Evolutionary conservation across 306 rosid genomes (phyloP).

Genomic region (Arachis hypogaea): DNA sequence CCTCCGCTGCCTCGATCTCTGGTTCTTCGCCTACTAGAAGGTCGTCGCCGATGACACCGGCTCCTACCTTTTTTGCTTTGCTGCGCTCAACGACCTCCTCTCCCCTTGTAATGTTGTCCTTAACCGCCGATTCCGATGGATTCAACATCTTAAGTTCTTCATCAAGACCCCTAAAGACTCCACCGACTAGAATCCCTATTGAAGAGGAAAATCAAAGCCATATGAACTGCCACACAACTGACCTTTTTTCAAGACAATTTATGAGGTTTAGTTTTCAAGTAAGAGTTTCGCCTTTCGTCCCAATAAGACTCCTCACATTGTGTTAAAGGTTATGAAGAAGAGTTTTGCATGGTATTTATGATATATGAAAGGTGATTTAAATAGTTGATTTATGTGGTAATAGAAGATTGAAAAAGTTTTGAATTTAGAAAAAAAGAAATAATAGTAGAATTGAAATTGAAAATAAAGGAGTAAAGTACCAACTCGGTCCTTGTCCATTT

Average conservation of each 20-base stretch:
- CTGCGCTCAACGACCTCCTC: conserved; percentile 71
- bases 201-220: conserved; percentile 72
- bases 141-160: conserved; percentile 73
- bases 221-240: conserved; percentile 75
- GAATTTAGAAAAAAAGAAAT: too few species aligned
- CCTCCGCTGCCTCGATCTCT: conserved; percentile 78
- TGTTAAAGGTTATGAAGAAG: conserved; percentile 74
- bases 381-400: conserved; percentile 24
- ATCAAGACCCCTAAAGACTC: conserved; percentile 73
- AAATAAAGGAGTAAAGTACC: too few species aligned
- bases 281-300: conserved; percentile 80
- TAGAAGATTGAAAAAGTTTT: too few species aligned
- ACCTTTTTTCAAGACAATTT: conserved; percentile 79
- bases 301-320: conserved; percentile 75
- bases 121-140: conserved; percentile 81
- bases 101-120: conserved; percentile 84
- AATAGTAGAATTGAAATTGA: too few species aligned
- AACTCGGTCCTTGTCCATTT: too few species aligned
- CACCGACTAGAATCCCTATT: conserved; percentile 76
- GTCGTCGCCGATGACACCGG: conserved; percentile 62
- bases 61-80: conserved; percentile 63
- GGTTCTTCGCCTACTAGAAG: conserved; percentile 69
- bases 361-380: conserved; percentile 89
- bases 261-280: conserved; percentile 72
- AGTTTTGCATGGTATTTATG: conserved; percentile 84